A percentile compares a stretch with the other conserved stretches of the same genome.
phyloP scores from a whole-genome alignment of 805 yeast species.

The Myxozyma kluyveri region DNA sequence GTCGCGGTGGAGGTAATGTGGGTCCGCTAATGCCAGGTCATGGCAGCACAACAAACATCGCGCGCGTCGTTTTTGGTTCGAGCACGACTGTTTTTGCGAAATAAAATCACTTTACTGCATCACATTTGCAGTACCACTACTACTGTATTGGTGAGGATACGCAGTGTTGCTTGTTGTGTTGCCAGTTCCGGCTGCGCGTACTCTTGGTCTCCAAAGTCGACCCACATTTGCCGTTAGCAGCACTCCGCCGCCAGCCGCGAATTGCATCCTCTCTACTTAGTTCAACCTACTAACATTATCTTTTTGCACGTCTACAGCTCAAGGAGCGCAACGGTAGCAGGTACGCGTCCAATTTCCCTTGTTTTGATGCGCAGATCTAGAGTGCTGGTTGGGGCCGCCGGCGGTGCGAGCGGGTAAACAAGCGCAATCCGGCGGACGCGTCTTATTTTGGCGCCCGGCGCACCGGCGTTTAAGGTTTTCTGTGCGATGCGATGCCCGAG shows the following conservation, averaged over 20 bases:
- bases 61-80: too few species aligned
- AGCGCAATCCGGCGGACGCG: neutral
- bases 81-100: too few species aligned
- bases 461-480: neutral
- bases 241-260: too few species aligned
- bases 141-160: too few species aligned
- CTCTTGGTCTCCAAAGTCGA: neutral
- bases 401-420: constrained; percentile 7
- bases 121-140: too few species aligned
- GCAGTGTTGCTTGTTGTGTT: too few species aligned
- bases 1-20: too few species aligned
- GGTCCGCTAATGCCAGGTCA: too few species aligned
- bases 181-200: too few species aligned
- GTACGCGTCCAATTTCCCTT: constrained; percentile 8
- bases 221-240: too few species aligned
- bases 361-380: neutral
- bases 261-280: neutral
- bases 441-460: constrained; percentile 1
- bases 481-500: constrained; percentile 28
- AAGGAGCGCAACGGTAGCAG: constrained; percentile 70
- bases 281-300: neutral
- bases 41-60: too few species aligned
- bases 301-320: constrained; percentile 44
- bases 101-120: too few species aligned
- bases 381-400: neutral